These are phyloP conservation scores for Cryptococcus sp. DNA, from an alignment of 1,284 basidiomycete species.

Conservation along the genomic window DNA sequence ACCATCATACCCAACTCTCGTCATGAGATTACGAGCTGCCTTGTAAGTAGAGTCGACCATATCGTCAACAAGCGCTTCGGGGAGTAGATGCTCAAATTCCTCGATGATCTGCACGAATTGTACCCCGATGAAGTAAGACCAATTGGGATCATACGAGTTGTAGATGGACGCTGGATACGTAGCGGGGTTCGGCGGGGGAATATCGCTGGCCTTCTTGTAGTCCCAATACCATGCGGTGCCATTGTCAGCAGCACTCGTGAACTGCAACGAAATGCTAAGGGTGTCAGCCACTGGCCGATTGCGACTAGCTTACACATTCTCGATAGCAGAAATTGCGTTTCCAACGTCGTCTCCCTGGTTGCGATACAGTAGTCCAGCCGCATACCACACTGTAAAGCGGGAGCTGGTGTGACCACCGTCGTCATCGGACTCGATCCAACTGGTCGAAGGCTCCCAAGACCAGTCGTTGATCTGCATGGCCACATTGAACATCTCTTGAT, in stretches of 20 bases:
- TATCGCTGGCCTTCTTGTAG: conserved; percentile 20
- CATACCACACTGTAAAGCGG: conserved; percentile 21
- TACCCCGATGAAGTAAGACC: conserved; percentile 22
- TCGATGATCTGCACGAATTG: conserved; percentile 22
- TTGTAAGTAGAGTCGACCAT: conserved; percentile 19
- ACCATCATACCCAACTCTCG: conserved; percentile 23
- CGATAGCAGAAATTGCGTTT: conserved; percentile 17
- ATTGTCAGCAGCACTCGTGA: conserved; percentile 7
- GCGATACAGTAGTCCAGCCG: conserved; percentile 14
- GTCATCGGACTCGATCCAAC: conserved; percentile 19
- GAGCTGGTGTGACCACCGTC: conserved; percentile 18
- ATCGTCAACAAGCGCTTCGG: conserved; percentile 8
- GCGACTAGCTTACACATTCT: conserved; percentile 17
- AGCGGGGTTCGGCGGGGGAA: conserved; percentile 13
- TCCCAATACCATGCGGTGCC: conserved; percentile 20
- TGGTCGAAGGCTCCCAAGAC: conserved; percentile 22
- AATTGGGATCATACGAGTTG: conserved; percentile 25
- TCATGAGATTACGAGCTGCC: conserved; percentile 22
- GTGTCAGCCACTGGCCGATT: no score
- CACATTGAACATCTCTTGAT: conserved; percentile 17
- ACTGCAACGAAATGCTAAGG: conserved; percentile 17
- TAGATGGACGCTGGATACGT: conserved; percentile 19
- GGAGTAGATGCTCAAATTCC: conserved; percentile 21
- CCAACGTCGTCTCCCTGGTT: conserved; percentile 17
- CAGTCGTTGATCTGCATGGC: conserved; percentile 21